phyloP scores from a whole-genome alignment of 371 early-diverging fungal species.

The Vairimorpha necatrix region DNA sequence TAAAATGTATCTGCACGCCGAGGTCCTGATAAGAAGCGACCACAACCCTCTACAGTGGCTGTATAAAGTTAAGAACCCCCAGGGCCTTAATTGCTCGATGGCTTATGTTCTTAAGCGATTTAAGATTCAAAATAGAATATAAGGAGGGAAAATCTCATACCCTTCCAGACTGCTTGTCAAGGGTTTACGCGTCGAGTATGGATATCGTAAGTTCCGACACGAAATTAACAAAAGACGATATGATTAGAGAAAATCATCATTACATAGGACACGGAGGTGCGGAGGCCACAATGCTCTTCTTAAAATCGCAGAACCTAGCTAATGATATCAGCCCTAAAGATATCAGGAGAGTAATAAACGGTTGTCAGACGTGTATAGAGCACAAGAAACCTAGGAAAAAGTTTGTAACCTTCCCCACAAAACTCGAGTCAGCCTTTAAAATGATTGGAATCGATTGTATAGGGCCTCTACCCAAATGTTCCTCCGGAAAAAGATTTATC shows the following conservation, averaged over 20 bases:
- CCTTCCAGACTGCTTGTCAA: too few species aligned
- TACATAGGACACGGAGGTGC: not conserved
- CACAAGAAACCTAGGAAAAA: not conserved
- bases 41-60: constrained; percentile 4
- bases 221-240: not conserved
- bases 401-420: not conserved
- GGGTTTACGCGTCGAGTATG: too few species aligned
- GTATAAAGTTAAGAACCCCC: not conserved
- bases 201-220: too few species aligned
- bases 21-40: constrained; percentile 27
- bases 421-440: constrained; percentile 36
- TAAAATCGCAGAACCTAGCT: not conserved
- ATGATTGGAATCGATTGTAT: constrained; percentile 63
- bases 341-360: not conserved
- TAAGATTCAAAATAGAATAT: constrained; percentile 6
- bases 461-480: constrained; percentile 53
- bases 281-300: not conserved
- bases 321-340: not conserved
- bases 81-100: not conserved
- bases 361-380: not conserved
- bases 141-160: not conserved
- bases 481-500: constrained; percentile 61
- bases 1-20: constrained; percentile 10
- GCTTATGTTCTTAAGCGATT: not conserved
- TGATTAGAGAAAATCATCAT: not conserved